Evolutionary conservation across 148 eudicot genomes (phyloP), one percentile per base, ranked within the genome.

Genomic region (Vaccinium macrocarpon): DNA sequence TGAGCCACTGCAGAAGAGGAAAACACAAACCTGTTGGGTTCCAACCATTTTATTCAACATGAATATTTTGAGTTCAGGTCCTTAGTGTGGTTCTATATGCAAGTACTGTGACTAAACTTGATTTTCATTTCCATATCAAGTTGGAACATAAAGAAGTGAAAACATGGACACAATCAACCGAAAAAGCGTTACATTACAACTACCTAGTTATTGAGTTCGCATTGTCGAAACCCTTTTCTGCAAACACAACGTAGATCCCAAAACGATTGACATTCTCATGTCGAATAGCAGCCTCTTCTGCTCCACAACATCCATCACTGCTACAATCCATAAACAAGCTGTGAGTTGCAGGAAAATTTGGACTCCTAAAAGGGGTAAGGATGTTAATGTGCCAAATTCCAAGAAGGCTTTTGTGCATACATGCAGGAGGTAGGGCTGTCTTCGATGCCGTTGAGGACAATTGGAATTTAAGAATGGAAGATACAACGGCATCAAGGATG

Each of bases 281-380:
- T 82, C 91, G 5, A 90, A 88, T 70, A 87, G 92, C 83, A 90
- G 88, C 86, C 66, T 90, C 38, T 89, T 85, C 83, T 90, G 87
- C 64, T 90, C 92, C 19, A 87, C 90, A 0, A 90, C 91, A 46
- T 88, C 92, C 50, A 84, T 90, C 4, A 82, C 90, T 21, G 86
- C 91, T 12, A 86, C 62, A 51, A 86, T 90, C 32, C 32, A 86
- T 89, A 50, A 87, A 83, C 82, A 87, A 79, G 29, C 87, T 90
- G 38, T 0, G 38, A 32, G 35, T 35, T 35, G 38, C 38, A 85
- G 81, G 6, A 88, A 91, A 0, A 88, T 75, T 61, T 76, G 83
- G 25, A 77, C 89, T 27, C 59, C 87, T 53, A 87, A 70, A 16
- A 38, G 38, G 53, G 15, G 64, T 2, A 71, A 70, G 75, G 81